phyloP scores from a whole-genome alignment of 768 basidiomycete genomes.

The Fomitopsis pulvina region DNA sequence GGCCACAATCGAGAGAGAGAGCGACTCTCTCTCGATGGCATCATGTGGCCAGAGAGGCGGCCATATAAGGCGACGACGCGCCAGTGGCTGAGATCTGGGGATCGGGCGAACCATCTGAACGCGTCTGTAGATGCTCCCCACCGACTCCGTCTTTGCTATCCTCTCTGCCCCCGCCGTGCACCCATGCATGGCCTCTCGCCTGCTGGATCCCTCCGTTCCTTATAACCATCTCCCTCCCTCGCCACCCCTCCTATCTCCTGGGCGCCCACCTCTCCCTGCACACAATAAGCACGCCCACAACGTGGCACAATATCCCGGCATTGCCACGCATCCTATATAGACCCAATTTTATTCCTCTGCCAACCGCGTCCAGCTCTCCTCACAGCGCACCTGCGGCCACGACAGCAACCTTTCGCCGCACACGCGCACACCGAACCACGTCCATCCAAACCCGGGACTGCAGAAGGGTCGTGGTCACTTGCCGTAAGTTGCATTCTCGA shows the following conservation, averaged over 20 bases:
- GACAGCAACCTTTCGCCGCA: not conserved
- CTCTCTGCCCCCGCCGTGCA: conserved; percentile 18
- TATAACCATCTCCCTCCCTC: conserved; percentile 2
- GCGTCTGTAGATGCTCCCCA: not conserved
- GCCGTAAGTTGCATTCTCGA: conserved; percentile 17
- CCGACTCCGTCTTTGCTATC: not conserved
- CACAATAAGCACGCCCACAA: conserved; percentile 21
- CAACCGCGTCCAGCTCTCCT: conserved; percentile 8
- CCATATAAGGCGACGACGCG: not conserved
- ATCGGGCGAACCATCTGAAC: not conserved
- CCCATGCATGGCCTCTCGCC: conserved; percentile 20
- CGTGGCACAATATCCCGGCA: conserved; percentile 19
- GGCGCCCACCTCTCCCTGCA: conserved; percentile 10
- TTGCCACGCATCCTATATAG: conserved; percentile 5
- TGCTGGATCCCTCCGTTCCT: conserved; percentile 2
- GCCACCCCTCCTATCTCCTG: conserved; percentile 2
- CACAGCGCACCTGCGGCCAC: not conserved
- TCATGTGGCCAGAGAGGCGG: no score
- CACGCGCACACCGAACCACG: no score
- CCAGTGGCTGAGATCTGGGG: not conserved
- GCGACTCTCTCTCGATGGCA: no score
- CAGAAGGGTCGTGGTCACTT: no score
- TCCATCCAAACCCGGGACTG: no score
- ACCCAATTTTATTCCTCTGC: conserved; percentile 7
- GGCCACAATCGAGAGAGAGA: not conserved